These are phyloP conservation scores for Phaseolus lunatus DNA, from an alignment of 306 rosid genomes.

Conservation along the genomic window DNA sequence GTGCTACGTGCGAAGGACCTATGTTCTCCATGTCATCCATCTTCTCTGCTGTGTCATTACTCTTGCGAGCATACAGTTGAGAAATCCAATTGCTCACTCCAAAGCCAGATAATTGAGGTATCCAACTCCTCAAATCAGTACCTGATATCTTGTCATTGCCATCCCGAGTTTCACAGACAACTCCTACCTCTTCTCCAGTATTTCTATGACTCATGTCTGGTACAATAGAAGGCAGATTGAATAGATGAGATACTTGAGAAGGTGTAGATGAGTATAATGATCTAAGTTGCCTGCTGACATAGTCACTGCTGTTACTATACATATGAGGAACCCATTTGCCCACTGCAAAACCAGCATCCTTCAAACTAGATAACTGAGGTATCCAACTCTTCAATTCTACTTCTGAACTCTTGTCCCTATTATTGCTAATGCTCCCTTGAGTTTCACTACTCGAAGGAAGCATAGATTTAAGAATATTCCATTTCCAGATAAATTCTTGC, in stretches of 20 bases:
- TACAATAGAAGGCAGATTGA: conserved; percentile 80
- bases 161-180: conserved; percentile 50
- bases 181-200: conserved; percentile 61
- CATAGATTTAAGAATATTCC: conserved; percentile 71
- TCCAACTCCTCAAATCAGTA: conserved; percentile 60
- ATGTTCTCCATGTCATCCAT: conserved; percentile 59
- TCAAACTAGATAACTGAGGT: conserved; percentile 46
- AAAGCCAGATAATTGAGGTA: conserved; percentile 52
- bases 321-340: conserved; percentile 39
- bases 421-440: conserved; percentile 43
- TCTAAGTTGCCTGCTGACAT: conserved; percentile 20
- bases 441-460: conserved; percentile 57
- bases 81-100: conserved; percentile 75
- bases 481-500: conserved; percentile 62
- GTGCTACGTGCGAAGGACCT: conserved; percentile 46
- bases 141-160: conserved; percentile 46
- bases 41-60: conserved; percentile 55
- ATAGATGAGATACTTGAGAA: conserved; percentile 60
- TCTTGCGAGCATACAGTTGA: conserved; percentile 70
- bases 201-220: conserved; percentile 62
- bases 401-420: conserved; percentile 36
- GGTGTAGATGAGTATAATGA: conserved; percentile 35
- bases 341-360: conserved; percentile 30
- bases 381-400: conserved; percentile 56
- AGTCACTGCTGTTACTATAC: conserved; percentile 36